Percentiles rank a stretch among this genome's conserved stretches.
phyloP scores from a whole-genome alignment of 2,329 filamentous ascomycete species.

The Fusarium euwallaceae region DNA sequence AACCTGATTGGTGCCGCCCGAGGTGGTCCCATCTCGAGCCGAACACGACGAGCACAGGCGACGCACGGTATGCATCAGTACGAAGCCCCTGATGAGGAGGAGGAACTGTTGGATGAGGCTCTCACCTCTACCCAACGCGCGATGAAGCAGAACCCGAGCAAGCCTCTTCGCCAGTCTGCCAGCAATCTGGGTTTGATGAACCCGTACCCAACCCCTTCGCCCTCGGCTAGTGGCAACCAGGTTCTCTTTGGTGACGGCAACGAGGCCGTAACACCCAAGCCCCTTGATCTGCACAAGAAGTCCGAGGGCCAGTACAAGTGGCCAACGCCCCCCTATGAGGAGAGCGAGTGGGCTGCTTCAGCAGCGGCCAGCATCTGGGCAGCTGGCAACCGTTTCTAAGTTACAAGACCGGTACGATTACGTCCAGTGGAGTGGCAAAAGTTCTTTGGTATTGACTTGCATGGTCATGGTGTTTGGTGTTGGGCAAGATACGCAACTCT shows the following conservation, averaged over 20 bases:
- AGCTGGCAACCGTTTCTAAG: slow-evolving; percentile 73
- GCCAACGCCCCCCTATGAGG: slow-evolving; percentile 96
- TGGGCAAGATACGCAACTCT: slow-evolving; percentile 40
- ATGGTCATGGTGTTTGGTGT: slow-evolving; percentile 49
- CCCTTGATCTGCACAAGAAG: slow-evolving; percentile 76
- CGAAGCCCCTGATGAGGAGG: slow-evolving; percentile 95
- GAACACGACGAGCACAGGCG: slow-evolving; percentile 84
- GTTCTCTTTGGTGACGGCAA: slow-evolving; percentile 78
- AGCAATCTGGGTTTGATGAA: slow-evolving; percentile 72
- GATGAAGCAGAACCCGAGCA: slow-evolving; percentile 66
- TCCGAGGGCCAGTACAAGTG: slow-evolving; percentile 75
- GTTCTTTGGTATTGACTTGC: slow-evolving; percentile 43
- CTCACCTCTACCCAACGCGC: slow-evolving; percentile 82
- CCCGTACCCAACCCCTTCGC: slow-evolving; percentile 75
- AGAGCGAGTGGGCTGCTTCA: slow-evolving; percentile 89
- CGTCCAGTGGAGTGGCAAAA: slow-evolving; percentile 44
- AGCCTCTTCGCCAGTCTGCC: slow-evolving; percentile 70
- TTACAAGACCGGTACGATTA: slow-evolving; percentile 38
- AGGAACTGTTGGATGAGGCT: slow-evolving; percentile 93
- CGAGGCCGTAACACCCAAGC: slow-evolving; percentile 75
- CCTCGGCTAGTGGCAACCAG: slow-evolving; percentile 86
- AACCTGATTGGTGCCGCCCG: slow-evolving; percentile 71
- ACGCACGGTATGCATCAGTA: slow-evolving; percentile 83
- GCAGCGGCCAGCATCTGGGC: slow-evolving; percentile 86
- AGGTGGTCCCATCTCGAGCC: slow-evolving; percentile 77